phyloP scores from a whole-genome alignment of 371 early-diverging fungal genomes.

The Zychaea mexicana region DNA sequence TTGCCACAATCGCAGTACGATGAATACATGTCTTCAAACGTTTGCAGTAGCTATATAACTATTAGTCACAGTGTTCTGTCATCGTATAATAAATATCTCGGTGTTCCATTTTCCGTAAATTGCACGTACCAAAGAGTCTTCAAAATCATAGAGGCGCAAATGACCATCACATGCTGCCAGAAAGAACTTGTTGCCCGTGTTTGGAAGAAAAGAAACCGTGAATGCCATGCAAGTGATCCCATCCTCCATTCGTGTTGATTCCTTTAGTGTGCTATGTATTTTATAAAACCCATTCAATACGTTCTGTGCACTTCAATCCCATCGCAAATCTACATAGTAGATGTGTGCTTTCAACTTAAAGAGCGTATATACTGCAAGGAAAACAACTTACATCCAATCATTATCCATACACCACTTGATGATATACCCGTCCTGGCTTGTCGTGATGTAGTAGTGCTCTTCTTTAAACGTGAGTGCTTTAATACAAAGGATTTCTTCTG shows the following conservation, averaged over 20 bases:
- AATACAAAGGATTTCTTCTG: slow-evolving; percentile 84
- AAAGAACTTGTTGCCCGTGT: slow-evolving; percentile 91
- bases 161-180: slow-evolving; percentile 87
- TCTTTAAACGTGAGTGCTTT: slow-evolving; percentile 75
- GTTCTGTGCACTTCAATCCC: no score
- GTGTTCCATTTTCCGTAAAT: no score
- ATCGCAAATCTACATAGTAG: no score
- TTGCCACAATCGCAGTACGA: slow-evolving; percentile 92
- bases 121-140: slow-evolving; percentile 68
- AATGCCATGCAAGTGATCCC: slow-evolving; percentile 94
- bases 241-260: slow-evolving; percentile 70
- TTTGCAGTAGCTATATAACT: slow-evolving; percentile 64
- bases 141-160: slow-evolving; percentile 88
- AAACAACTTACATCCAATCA: slow-evolving; percentile 68
- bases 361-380: neutral
- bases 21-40: slow-evolving; percentile 80
- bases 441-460: slow-evolving; percentile 80
- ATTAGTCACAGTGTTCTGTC: no score
- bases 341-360: no score
- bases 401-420: slow-evolving; percentile 81
- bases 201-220: slow-evolving; percentile 89
- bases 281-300: no score
- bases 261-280: slow-evolving; percentile 47
- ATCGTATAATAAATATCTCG: no score
- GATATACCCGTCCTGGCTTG: slow-evolving; percentile 93